Evolutionary conservation across 176 grass and related monocot species (phyloP).

Genomic region (Oryza officinalis): DNA sequence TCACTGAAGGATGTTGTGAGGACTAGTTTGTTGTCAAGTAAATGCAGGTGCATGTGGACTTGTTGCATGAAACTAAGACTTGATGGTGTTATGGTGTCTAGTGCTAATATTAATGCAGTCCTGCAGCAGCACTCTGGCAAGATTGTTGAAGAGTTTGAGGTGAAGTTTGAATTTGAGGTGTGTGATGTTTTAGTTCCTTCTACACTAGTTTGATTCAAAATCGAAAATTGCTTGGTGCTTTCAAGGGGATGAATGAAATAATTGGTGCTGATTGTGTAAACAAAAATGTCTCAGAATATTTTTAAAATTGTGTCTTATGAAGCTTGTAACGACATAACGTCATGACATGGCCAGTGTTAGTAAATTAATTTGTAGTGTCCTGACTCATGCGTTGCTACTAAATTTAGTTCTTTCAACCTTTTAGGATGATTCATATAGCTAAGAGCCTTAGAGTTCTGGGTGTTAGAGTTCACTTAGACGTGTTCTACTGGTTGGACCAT

Average conservation of each 20-base stretch:
- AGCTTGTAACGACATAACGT: neutral
- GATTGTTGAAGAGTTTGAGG: constrained; percentile 16
- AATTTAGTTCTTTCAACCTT: neutral
- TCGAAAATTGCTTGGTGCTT: no score
- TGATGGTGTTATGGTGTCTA: no score
- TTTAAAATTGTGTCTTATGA: neutral
- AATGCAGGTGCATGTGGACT: no score
- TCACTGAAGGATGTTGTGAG: no score
- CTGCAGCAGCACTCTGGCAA: constrained; percentile 4
- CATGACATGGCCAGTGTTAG: neutral
- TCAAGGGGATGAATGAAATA: no score
- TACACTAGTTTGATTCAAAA: no score
- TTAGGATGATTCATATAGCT: neutral
- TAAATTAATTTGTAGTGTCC: neutral
- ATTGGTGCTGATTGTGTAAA: no score
- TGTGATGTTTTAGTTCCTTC: no score
- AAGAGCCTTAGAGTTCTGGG: neutral
- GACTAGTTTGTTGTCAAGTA: no score
- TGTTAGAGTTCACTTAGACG: neutral
- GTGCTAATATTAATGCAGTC: constrained; percentile 19
- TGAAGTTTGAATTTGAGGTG: constrained; percentile 4
- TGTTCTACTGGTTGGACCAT: neutral
- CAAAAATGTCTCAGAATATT: neutral
- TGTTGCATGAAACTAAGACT: no score
- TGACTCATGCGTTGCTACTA: neutral